Evolutionary conservation across 225 moss, liverwort and hornwort genomes (phyloP).

Genomic region (Antitrichia curtipendula): DNA sequence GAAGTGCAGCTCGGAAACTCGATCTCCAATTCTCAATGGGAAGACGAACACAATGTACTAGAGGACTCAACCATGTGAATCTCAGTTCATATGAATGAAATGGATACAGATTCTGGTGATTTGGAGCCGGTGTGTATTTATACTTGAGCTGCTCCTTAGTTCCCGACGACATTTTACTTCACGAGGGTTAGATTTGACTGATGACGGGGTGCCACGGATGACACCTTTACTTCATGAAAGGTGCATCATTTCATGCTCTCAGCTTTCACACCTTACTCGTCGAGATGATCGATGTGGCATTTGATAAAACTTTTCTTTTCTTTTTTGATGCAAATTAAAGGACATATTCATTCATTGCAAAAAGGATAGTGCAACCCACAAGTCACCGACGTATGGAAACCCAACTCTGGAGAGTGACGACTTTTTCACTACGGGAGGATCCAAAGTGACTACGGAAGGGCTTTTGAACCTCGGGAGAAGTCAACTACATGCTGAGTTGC

Average conservation of each 20-base stretch:
- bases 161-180: background rate
- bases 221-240: background rate
- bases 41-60: no score
- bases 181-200: background rate
- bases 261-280: background rate
- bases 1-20: no score
- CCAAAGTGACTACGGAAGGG: background rate
- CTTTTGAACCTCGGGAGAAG: background rate
- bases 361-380: background rate
- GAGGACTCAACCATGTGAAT: background rate
- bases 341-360: background rate
- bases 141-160: background rate
- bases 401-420: background rate
- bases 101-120: background rate
- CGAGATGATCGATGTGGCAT: no score
- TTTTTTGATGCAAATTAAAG: background rate
- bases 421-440: background rate
- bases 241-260: background rate
- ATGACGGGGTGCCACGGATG: background rate
- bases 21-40: no score
- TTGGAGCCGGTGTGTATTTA: background rate
- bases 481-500: background rate
- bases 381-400: background rate
- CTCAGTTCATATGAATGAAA: background rate
- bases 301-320: background rate